Conservation (phyloP, 805 yeast species). For the Hanseniaspora taiwanica region DNA sequence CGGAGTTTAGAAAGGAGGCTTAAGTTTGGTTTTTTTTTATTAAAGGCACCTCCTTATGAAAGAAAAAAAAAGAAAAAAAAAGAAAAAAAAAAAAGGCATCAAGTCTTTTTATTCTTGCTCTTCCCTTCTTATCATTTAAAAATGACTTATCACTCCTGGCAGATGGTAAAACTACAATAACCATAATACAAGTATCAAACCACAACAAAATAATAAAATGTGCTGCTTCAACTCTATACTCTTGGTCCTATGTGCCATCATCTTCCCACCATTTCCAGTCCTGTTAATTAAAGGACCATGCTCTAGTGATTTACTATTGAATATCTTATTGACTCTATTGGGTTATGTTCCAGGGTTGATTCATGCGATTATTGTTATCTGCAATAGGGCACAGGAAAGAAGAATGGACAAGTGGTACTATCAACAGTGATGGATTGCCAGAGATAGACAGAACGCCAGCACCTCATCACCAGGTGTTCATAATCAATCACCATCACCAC, state of each 20-base stretch:
- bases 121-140: no score
- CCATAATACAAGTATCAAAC: no score
- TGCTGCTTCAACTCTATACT: slow-evolving; percentile 3
- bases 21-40: no score
- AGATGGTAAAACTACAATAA: no score
- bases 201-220: not conserved
- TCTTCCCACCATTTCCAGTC: slow-evolving; percentile 68
- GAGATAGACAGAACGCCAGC: slow-evolving; percentile 16
- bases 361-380: slow-evolving; percentile 44
- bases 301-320: slow-evolving; percentile 41
- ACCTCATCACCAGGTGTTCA: no score
- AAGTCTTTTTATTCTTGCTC: no score
- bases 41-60: no score
- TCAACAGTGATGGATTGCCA: slow-evolving; percentile 22
- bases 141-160: not conserved
- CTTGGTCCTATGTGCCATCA: slow-evolving; percentile 27
- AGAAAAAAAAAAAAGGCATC: not conserved
- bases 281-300: slow-evolving; percentile 50
- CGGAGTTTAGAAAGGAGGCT: no score
- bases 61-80: not conserved
- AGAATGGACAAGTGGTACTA: slow-evolving; percentile 15
- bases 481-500: not conserved
- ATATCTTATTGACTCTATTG: slow-evolving; percentile 51
- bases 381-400: slow-evolving; percentile 20
- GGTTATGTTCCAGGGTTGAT: slow-evolving; percentile 69